Conservation (phyloP, 2,329 filamentous ascomycete species). For the Alternaria metachromatica region DNA sequence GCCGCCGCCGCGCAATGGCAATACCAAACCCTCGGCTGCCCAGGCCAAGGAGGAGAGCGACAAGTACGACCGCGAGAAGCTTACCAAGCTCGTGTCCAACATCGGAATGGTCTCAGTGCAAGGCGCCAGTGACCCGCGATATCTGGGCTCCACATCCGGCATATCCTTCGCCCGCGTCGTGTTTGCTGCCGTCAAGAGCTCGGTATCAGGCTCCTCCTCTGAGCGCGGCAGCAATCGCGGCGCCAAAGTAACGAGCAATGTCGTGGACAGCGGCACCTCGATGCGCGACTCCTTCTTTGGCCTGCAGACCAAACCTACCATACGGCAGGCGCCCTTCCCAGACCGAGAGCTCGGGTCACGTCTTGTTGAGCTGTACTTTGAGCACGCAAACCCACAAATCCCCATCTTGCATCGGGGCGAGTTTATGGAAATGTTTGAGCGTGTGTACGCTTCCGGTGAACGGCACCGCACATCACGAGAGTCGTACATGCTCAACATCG, state of each 20-base stretch:
- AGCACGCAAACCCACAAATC: slow-evolving; percentile 95
- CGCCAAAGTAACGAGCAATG: slow-evolving; percentile 58
- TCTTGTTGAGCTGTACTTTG: slow-evolving; percentile 86
- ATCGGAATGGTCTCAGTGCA: slow-evolving; percentile 79
- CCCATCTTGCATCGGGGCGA: slow-evolving; percentile 88
- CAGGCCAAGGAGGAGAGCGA: slow-evolving; percentile 50
- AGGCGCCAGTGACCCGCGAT: slow-evolving; percentile 78
- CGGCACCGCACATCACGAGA: slow-evolving; percentile 76
- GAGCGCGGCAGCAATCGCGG: slow-evolving; percentile 69
- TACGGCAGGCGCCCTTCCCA: slow-evolving; percentile 85
- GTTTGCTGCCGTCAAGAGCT: slow-evolving; percentile 88
- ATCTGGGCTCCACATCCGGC: slow-evolving; percentile 83
- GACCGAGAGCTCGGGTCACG: slow-evolving; percentile 74
- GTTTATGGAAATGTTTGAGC: slow-evolving; percentile 87
- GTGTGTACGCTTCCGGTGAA: slow-evolving; percentile 74
- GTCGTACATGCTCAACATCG: slow-evolving; percentile 94
- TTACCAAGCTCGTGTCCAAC: slow-evolving; percentile 72
- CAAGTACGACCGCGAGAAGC: slow-evolving; percentile 64
- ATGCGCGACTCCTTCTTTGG: slow-evolving; percentile 98
- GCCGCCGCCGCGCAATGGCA: slow-evolving; percentile 33
- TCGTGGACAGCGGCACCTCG: slow-evolving; percentile 69
- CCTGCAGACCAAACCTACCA: slow-evolving; percentile 87
- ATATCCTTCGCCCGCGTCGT: slow-evolving; percentile 95
- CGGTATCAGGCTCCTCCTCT: slow-evolving; percentile 61
- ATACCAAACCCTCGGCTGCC: slow-evolving; percentile 19